Percentiles rank a stretch among this genome's conserved stretches.
phyloP scores from a whole-genome alignment of 164 flowering plant genomes.

The Akebia trifoliata region DNA sequence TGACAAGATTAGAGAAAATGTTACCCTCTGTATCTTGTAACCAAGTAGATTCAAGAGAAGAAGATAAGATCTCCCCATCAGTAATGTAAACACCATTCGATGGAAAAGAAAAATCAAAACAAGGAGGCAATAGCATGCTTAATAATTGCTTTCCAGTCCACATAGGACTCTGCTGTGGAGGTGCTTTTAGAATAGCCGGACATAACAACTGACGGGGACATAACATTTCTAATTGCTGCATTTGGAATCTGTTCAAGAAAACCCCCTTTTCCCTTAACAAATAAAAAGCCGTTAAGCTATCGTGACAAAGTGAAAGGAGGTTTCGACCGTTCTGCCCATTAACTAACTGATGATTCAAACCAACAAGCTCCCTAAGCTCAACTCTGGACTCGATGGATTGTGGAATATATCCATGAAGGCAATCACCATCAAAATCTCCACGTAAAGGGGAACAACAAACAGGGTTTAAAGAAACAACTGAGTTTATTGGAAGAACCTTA shows the following conservation, averaged over 20 bases:
- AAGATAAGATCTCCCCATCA: constrained; percentile 51
- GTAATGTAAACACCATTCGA: constrained; percentile 36
- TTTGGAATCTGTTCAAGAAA: constrained; percentile 34
- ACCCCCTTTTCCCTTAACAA: constrained; percentile 46
- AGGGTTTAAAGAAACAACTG: constrained; percentile 74
- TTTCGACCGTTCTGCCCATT: constrained; percentile 77
- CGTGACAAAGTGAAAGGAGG: constrained; percentile 70
- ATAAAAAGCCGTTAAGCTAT: constrained; percentile 74
- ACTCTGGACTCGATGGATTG: constrained; percentile 65
- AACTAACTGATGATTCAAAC: constrained; percentile 51
- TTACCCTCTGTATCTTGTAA: constrained; percentile 46
- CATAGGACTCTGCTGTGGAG: constrained; percentile 16
- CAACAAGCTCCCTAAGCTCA: constrained; percentile 78
- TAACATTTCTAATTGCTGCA: constrained; percentile 85
- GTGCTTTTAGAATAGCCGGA: constrained; percentile 53
- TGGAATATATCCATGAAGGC: constrained; percentile 86
- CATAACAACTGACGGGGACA: constrained; percentile 25
- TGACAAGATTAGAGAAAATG: constrained; percentile 42
- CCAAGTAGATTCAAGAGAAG: constrained; percentile 57
- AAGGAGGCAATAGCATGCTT: constrained; percentile 64
- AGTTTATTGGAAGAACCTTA: constrained; percentile 53
- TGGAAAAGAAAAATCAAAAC: constrained; percentile 38
- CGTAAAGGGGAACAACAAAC: constrained; percentile 74
- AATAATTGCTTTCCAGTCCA: constrained; percentile 86
- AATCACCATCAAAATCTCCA: constrained; percentile 98